A percentile compares a stretch with the other conserved stretches of the same genome.
phyloP scores from a whole-genome alignment of 1,284 basidiomycete genomes.

The Cerioporus squamosus region DNA sequence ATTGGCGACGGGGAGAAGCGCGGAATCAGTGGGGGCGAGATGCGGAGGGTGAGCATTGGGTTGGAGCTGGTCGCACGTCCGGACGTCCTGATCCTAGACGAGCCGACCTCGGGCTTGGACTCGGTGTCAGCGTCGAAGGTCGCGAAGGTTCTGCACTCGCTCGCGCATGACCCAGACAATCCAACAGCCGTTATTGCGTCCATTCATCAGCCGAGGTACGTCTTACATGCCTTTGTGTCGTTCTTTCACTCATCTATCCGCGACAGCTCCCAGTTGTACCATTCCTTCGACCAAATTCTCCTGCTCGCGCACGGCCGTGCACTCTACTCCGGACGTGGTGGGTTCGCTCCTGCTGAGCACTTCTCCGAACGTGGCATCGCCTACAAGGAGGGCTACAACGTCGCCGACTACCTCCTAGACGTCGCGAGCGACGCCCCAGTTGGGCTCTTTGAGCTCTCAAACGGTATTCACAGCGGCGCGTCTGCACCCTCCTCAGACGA shows the following conservation, averaged over 20 bases:
- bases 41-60: slow-evolving; percentile 85
- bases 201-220: slow-evolving; percentile 83
- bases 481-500: slow-evolving; percentile 15
- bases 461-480: slow-evolving; percentile 4
- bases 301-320: slow-evolving; percentile 79
- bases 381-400: slow-evolving; percentile 79
- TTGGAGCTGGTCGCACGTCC: slow-evolving; percentile 82
- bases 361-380: slow-evolving; percentile 54
- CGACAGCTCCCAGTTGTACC: slow-evolving; percentile 82
- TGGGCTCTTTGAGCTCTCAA: slow-evolving; percentile 40
- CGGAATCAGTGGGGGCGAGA: slow-evolving; percentile 88
- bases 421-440: slow-evolving; percentile 72
- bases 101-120: slow-evolving; percentile 83
- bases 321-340: slow-evolving; percentile 82
- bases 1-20: slow-evolving; percentile 83
- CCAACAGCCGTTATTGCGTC: slow-evolving; percentile 85
- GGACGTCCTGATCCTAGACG: slow-evolving; percentile 83
- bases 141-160: slow-evolving; percentile 71
- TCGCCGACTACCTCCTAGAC: slow-evolving; percentile 89
- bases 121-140: slow-evolving; percentile 86
- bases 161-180: slow-evolving; percentile 70
- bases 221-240: slow-evolving; percentile 16
- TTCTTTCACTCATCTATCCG: slow-evolving; percentile 38
- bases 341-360: slow-evolving; percentile 64
- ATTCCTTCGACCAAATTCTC: slow-evolving; percentile 81